Conservation (phyloP, 2,329 filamentous ascomycete genomes). For the Ciborinia camelliae region DNA sequence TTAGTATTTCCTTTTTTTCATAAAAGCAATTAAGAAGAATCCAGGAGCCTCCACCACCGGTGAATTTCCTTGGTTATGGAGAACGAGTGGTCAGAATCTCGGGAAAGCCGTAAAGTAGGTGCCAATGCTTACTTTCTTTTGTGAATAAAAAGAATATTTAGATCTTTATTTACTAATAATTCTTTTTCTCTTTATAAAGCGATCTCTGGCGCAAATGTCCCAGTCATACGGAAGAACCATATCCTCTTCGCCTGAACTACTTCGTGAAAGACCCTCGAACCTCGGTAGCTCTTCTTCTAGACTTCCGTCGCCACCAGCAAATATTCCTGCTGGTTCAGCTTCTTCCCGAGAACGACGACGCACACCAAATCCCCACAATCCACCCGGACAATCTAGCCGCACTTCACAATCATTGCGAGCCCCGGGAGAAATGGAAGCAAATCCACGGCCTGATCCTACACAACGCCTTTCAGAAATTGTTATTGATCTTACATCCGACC, state of each 20-base stretch:
- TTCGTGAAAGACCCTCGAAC: slow-evolving; percentile 24
- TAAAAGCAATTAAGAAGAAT: neutral
- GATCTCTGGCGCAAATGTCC: slow-evolving; percentile 35
- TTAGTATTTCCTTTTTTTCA: neutral
- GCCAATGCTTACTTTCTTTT: slow-evolving; percentile 3
- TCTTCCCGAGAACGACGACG: slow-evolving; percentile 26
- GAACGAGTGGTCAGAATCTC: slow-evolving; percentile 9
- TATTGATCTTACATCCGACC: slow-evolving; percentile 37
- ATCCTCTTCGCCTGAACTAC: slow-evolving; percentile 31
- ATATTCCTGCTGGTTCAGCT: slow-evolving; percentile 18
- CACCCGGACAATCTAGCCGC: slow-evolving; percentile 8
- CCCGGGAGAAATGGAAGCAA: slow-evolving; percentile 29
- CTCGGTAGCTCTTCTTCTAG: slow-evolving; percentile 18
- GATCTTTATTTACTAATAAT: slow-evolving; percentile 1
- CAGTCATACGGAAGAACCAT: slow-evolving; percentile 33
- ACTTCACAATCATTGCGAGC: slow-evolving; percentile 18
- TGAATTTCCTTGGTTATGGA: slow-evolving; percentile 4
- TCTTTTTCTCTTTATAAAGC: slow-evolving; percentile 27
- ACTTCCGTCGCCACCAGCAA: slow-evolving; percentile 19
- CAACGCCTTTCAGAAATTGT: slow-evolving; percentile 33
- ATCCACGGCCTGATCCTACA: slow-evolving; percentile 24
- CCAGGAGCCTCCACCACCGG: neutral
- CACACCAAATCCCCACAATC: slow-evolving; percentile 34
- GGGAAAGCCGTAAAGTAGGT: slow-evolving; percentile 17
- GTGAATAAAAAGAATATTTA: neutral